Evolutionary conservation across 2,329 filamentous ascomycete species (phyloP), one percentile per base, ranked within the genome.

Genomic region (Claviceps spartinae): DNA sequence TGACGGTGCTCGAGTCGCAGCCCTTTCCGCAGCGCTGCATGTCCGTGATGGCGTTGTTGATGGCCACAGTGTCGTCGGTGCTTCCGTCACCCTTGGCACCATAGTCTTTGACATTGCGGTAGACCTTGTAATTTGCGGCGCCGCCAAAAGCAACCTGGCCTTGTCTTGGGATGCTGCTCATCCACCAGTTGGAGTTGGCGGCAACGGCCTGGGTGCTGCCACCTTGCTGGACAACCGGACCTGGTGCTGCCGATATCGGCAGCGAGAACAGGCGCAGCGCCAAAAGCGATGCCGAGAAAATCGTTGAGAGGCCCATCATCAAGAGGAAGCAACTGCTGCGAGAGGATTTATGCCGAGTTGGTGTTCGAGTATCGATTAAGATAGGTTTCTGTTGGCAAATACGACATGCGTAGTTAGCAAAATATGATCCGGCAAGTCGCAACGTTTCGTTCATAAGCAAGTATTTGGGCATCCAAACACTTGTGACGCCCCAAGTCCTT

Each of bases 41-140:
- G n/a, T 80, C 78, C 5, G 79, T 75, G 61, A 96, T 85, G 57
- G 89, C 89, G 42, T 72, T 67, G 71, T 95, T 96, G 76, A 97
- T 95, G 52, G 90, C 88, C 1, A 69, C 82, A 0, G 90, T 95
- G 63, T 96, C 90, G 65, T 97, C 91, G 26, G 84, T 85, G 0
- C 71, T 67, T 51, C 75, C 78, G 64, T 79, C 79, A 68, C 85
- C 85, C 56, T 72, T 78, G 47, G 86, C 86, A 47, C 86, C 86
- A 61, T 79, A 90, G 60, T 88, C 83, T 68, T 78, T 81, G 47
- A 90, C 85, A 60, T 88, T 88, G 59, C 86, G 82, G 69, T 81
- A 89, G 57, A 90, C 72, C 65, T 86, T 76, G 75, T 88, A 93
- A 62, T 69, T 38, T 36, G 64, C 63, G 55, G 26, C 51, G 24